Evolutionary conservation across 2,329 filamentous ascomycete genomes (phyloP).

Genomic region (Aspergillus piperis): DNA sequence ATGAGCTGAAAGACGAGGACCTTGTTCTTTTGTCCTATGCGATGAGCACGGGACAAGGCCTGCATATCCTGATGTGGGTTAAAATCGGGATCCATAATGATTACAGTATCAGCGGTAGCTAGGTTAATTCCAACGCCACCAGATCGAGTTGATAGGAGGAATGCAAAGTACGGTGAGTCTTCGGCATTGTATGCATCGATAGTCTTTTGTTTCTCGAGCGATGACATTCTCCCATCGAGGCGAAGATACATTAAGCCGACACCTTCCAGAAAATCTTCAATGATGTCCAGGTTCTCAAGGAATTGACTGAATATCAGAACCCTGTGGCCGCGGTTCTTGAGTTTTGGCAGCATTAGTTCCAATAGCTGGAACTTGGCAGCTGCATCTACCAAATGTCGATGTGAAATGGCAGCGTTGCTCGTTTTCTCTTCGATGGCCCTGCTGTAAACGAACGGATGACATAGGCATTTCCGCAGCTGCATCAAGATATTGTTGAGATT

Average conservation of each 20-base stretch:
- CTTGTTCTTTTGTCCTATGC: conserved; percentile 94
- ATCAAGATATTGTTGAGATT: conserved; percentile 92
- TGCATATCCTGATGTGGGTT: conserved; percentile 98
- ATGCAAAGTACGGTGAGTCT: conserved; percentile 79
- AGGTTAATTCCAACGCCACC: conserved; percentile 97
- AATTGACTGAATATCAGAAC: conserved; percentile 98
- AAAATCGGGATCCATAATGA: conserved; percentile 95
- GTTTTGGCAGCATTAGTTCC: conserved; percentile 81
- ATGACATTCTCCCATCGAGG: conserved; percentile 79
- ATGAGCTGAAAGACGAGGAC: conserved; percentile 94
- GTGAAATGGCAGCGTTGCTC: conserved; percentile 60
- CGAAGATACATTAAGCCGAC: conserved; percentile 73
- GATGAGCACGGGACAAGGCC: conserved; percentile 88
- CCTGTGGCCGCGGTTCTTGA: conserved; percentile 81
- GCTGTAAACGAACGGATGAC: conserved; percentile 95
- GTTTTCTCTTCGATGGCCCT: conserved; percentile 82
- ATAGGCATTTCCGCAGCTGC: conserved; percentile 91
- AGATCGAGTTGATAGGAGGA: conserved; percentile 88
- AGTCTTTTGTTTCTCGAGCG: conserved; percentile 85
- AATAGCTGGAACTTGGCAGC: conserved; percentile 85
- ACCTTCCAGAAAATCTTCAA: conserved; percentile 86
- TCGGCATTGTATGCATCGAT: conserved; percentile 93
- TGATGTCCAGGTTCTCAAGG: conserved; percentile 77
- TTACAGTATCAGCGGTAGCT: conserved; percentile 94
- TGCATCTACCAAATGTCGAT: conserved; percentile 85